Evolutionary conservation across 108 stramenopile genomes (phyloP), one percentile per base, ranked within the genome.

Genomic region (Ochromonas danica): DNA sequence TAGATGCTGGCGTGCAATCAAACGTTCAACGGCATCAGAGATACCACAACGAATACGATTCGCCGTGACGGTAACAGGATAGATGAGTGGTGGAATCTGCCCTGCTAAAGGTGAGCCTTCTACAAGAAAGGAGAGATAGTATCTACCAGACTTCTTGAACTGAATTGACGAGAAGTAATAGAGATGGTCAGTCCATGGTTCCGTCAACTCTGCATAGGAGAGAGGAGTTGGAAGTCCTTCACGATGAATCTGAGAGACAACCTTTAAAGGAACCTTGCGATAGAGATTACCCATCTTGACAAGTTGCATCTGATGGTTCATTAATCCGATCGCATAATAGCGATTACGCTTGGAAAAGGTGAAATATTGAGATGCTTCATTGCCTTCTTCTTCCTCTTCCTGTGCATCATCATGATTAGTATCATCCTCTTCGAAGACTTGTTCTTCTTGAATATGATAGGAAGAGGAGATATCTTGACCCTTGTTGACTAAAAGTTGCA

Each of bases 221-320:
- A 75, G 10, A 10, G 45, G 45, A 28, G 36, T 38, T 10, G 72
- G 41, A 33, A 14, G 28, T 6, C 72, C 72, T 36, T 75, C 72
- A 33, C 72, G 72, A 41, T 75, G 72, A 36, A 75, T 75, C 31
- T 75, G 72, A 41, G 3, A 75, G 28, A 75, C 40, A 31, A 75
- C 40, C 14, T 3, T 75, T 38, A 35, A 67, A 36, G 6, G 17
- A 28, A 28, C 63, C 3, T 35, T 27, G 40, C 6, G 14, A 33
- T 38, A 36, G 31, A n/a, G n/a, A 45, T 75, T 42, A 38, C 14
- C 40, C 43, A 36, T 27, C 72, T 42, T 75, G 17, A 42, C 35
- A 27, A 75, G 27, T 6, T 27, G 27, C 3, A 38, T 41, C 28
- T 27, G 28, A 14, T 6, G 14, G 31, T 42, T 42, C 14, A 75